Base-by-base conservation (phyloP, 805 yeast genomes). In the Metschnikowia similis region DNA sequence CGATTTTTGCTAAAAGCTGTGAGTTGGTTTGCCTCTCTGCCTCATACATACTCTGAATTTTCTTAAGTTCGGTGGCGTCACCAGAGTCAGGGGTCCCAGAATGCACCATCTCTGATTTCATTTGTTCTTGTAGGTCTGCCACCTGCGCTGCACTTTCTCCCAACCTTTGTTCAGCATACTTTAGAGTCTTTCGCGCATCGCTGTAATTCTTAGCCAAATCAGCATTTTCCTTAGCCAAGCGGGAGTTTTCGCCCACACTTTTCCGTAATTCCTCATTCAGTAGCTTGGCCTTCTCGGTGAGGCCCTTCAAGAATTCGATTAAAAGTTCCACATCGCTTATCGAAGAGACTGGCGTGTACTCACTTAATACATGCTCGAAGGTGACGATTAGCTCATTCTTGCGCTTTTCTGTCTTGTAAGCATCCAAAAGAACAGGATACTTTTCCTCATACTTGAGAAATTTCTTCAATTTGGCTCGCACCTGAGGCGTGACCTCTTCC, bases 381-480 rank as follows among this genome's bases (percentile, higher is more conserved):
- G 70, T 60, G 4, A 63, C 71, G 8, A 90, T 77, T 40, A 84
- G 74, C 41, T 79, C 84, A 1, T 77, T 71, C 58, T 84, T 86
- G 45, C 77, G 72, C 69, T 87, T 89, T 64, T 91, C 97, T 1
- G 76, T 71, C 61, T 89, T 87, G 69, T 89, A 94, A 0, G 98
- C 97, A 40, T 85, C 85, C 45, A 90, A 75, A 13, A 92, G 71
- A 39, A 82, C 70, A 0, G 99, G 99, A 63, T 94, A 92, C 65
- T 89, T 90, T 45, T 85, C 86, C 65, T 92, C 98, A 65, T 91
- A 92, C 64, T 89, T 90, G 49, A 77, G 81, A 61, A 87, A 88
- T 69, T 89, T 91, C 49, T 77, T 77, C 65, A 90, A 66, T 59
- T 84, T 86, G 6, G 82, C 67, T 51, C 79, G 77, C 14, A 89